Conservation (phyloP, 2,329 filamentous ascomycete species). For the Trichoderma simmonsii region DNA sequence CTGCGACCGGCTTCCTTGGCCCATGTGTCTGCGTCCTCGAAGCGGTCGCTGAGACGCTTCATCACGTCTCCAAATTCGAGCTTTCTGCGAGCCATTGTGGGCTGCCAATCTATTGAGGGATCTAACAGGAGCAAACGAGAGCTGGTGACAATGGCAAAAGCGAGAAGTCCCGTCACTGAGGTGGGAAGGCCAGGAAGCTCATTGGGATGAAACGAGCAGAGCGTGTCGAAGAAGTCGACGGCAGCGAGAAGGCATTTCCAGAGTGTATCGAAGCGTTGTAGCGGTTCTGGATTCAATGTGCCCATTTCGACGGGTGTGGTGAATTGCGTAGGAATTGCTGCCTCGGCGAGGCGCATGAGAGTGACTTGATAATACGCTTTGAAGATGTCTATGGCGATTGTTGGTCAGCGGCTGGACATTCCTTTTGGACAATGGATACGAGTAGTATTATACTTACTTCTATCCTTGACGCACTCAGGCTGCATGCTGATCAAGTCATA, state of each 20-base stretch:
- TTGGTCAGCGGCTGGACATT: too few relatives aligned
- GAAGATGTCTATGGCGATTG: conserved; percentile 29
- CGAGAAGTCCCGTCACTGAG: conserved; percentile 28
- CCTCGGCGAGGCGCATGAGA: conserved; percentile 38
- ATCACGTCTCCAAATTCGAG: conserved; percentile 33
- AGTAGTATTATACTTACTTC: conserved; percentile 22
- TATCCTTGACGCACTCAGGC: conserved; percentile 23
- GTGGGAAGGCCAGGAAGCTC: conserved; percentile 33
- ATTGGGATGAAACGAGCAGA: conserved; percentile 26
- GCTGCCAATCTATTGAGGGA: conserved; percentile 37
- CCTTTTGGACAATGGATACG: too few relatives aligned
- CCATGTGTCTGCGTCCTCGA: conserved; percentile 31
- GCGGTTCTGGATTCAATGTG: conserved; percentile 20
- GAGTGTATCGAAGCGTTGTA: conserved; percentile 34
- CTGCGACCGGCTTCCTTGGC: conserved; percentile 26
- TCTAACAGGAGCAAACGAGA: conserved; percentile 37
- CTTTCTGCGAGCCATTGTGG: conserved; percentile 30
- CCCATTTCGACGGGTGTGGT: conserved; percentile 16
- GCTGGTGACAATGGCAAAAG: conserved; percentile 35
- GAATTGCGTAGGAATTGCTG: conserved; percentile 32
- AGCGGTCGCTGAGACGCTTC: conserved; percentile 29
- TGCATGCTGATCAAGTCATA: conserved; percentile 27
- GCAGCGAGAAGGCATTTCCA: conserved; percentile 36
- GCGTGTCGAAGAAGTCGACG: conserved; percentile 28
- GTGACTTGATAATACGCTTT: conserved; percentile 34